Evolutionary conservation across 1,284 basidiomycete genomes (phyloP).

Genomic region (Coriolopsis trogii): DNA sequence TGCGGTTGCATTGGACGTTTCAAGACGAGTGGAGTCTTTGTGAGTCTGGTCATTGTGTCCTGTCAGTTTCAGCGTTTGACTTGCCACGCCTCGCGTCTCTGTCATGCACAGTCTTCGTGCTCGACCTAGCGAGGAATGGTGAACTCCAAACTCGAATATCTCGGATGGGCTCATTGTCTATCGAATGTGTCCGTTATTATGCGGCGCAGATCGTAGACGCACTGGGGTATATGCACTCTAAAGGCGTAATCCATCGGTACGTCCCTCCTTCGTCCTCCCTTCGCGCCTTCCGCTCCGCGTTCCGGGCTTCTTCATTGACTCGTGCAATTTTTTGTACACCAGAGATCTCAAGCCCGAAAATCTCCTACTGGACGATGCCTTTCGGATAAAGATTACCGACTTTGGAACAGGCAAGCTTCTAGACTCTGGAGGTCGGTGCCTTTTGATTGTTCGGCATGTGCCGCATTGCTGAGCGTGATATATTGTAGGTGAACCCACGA

Average conservation of each 20-base stretch:
- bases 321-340: slow-evolving; percentile 11
- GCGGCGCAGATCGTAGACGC: slow-evolving; percentile 88
- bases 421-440: slow-evolving; percentile 51
- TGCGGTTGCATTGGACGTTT: slow-evolving; percentile 82
- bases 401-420: slow-evolving; percentile 96
- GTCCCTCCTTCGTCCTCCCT: too few relatives aligned
- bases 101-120: slow-evolving; percentile 93
- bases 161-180: slow-evolving; percentile 80
- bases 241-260: slow-evolving; percentile 86
- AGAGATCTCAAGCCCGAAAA: slow-evolving; percentile 94
- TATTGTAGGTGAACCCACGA: slow-evolving; percentile 52
- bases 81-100: background rate
- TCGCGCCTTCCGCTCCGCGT: slow-evolving; percentile 1
- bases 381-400: slow-evolving; percentile 93
- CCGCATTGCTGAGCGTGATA: slow-evolving; percentile 22
- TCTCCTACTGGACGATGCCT: slow-evolving; percentile 83
- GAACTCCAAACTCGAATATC: slow-evolving; percentile 85
- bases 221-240: slow-evolving; percentile 86
- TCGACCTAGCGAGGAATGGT: slow-evolving; percentile 89
- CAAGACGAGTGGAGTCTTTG: slow-evolving; percentile 86
- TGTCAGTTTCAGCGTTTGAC: slow-evolving; percentile 5
- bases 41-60: slow-evolving; percentile 44
- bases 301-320: slow-evolving; percentile 9
- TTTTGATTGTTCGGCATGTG: slow-evolving; percentile 15
- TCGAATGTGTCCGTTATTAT: slow-evolving; percentile 78